Percentiles rank a stretch among this genome's conserved stretches.
Conservation (phyloP, 345 rosid genomes). For the Rhizophora mangle region DNA sequence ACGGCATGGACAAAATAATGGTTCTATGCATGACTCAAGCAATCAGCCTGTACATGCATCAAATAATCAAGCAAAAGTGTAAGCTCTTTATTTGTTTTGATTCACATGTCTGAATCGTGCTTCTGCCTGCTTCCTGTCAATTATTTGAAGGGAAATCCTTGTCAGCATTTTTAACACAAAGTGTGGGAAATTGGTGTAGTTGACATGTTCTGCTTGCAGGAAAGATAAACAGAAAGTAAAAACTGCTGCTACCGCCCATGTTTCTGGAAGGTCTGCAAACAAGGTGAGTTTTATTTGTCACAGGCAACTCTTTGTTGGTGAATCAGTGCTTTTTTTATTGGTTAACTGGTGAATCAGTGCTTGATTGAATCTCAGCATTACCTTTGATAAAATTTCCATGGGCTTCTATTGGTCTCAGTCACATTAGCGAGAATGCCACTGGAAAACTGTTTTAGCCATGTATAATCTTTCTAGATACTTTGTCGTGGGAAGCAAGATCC, state of each 20-base stretch:
- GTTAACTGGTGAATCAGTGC: background rate
- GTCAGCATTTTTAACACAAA: no score
- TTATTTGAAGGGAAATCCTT: no score
- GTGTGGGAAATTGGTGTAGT: background rate
- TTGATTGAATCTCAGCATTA: no score
- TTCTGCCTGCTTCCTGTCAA: background rate
- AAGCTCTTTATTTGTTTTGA: slow-evolving; percentile 20
- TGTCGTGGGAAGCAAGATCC: no score
- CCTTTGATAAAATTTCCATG: no score
- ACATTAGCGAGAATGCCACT: no score
- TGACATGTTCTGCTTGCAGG: slow-evolving; percentile 39
- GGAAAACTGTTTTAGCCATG: no score
- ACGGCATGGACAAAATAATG: slow-evolving; percentile 37
- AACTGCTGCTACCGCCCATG: slow-evolving; percentile 24
- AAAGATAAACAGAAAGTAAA: slow-evolving; percentile 46
- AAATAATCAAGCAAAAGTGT: slow-evolving; percentile 41
- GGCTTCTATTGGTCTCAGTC: no score
- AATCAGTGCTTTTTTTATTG: background rate
- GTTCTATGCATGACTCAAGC: slow-evolving; percentile 36
- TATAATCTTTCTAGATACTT: no score
- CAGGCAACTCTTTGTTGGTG: slow-evolving; percentile 6
- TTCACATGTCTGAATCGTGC: background rate
- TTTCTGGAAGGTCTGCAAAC: slow-evolving; percentile 38
- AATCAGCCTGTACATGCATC: slow-evolving; percentile 27
- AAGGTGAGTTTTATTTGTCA: slow-evolving; percentile 46